Base-by-base conservation (phyloP, 1,284 basidiomycete species). In the Puccinia triticina region DNA sequence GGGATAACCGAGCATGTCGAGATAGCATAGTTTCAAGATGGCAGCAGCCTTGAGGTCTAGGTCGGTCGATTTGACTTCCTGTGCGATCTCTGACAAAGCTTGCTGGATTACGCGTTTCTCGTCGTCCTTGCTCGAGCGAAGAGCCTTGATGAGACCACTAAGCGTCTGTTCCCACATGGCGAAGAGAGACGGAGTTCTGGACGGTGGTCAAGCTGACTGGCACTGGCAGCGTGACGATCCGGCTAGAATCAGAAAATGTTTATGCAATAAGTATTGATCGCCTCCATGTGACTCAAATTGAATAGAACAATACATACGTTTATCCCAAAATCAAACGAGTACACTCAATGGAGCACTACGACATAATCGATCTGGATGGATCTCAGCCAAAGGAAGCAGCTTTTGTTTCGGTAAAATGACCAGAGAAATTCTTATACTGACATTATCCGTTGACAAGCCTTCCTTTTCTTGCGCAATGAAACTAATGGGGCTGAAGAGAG, bases 21-120 rank as follows among this genome's bases (percentile, higher is more conserved):
- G 91, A 88, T 98, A 99, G 86, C 94, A 95, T 84, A 98, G 91
- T 88, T 99, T 99, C 86, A 99, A 90, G 59, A 98, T 91, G 0
- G 95, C 97, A 46, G 91, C 95, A 0, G 95, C 94, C 88, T 99
- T 99, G 84, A 99, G 90, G 84, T 95, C 94, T 93, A 98, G 96
- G 86, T 99, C 97, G 86, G 94, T 95, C 85, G 91, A 92, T 88
- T 92, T 93, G 85, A 98, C 92, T 89, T 99, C 97, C 82, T 91
- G 90, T 83, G 94, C 89, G 85, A 98, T 97, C 89, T 99, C 90
- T 43, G 87, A 87, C 85, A 90, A 88, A 0, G 89, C 88, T 46
- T 88, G 87, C 18, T 87, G 85, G 46, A 90, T 87, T 83, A 91
- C 87, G 48, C 85, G 85, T 67, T 84, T 84, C 83, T 88, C 86